Evolutionary conservation across 768 basidiomycete species (phyloP), one percentile per base, ranked within the genome.

Genomic region (Udeniomyces megalosporus): DNA sequence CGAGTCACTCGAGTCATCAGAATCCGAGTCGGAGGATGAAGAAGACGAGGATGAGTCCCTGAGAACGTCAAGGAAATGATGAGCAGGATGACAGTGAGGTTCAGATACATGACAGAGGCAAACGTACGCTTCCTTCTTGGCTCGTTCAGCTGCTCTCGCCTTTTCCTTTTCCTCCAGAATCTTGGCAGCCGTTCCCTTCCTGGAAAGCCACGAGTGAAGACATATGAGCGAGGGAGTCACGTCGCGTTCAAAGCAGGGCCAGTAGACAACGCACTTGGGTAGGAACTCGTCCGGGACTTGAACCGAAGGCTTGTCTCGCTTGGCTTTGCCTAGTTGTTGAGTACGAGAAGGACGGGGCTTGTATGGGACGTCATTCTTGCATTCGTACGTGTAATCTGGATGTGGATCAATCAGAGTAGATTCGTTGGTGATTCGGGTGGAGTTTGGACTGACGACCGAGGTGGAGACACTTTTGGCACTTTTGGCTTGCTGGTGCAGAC

Each of bases 241-340:
- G 24, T 32, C 26, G 2, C 7, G 3, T 2, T 32, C 20, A 20
- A 22, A 20, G 14, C 17, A 35, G 31, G 2, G 26, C 17, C 3
- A 5, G 3, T 31, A 26, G 22, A 22, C 50, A 1, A 14, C 50
- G 6, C 24, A 4, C 26, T 28, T 50, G 24, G 5, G 2, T 65
- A 74, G 79, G 74, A 95, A 92, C 72, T 95, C 91, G 65, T 91
- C 89, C 4, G 90, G 90, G 12, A 90, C 81, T 65, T 88, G 86
- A 0, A 88, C 83, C 20, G 81, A 82, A 3, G 88, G 87, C 67
- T 83, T 82, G 11, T 84, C 84, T 8, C 83, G 76, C 72, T 81
- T 84, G 26, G 88, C 88, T 60, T 88, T 86, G 68, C 89, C 85
- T 17, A 96, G 80, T 72, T 84, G 82, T 68, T 90, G 80, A 1